Base-by-base conservation (phyloP, 495 filamentous ascomycete species). In the Talaromyces adpressus region DNA sequence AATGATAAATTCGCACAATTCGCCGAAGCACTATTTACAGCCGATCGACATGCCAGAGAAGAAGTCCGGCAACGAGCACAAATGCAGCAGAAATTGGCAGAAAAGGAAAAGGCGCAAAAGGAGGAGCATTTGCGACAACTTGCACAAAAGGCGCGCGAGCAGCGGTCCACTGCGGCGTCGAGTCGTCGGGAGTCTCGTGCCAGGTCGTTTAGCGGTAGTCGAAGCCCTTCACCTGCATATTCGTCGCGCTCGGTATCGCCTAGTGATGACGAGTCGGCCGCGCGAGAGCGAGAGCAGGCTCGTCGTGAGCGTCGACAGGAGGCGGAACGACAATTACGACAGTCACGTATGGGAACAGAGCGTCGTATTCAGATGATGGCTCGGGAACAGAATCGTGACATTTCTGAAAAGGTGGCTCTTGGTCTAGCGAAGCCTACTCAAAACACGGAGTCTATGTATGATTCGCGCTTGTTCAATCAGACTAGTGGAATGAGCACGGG, bases 1-100 rank as follows among this genome's bases (percentile, higher is more conserved):
- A 99, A 98, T 75, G 94, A 99, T 79, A 99, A 98, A 70, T 98
- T 98, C 70, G 93, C 94, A 20, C 90, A 94, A 72, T 96, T 99
- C 73, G 88, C 92, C 0, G 94, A 99, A 78, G 91, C 93, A 1
- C 77, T 99, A 27, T 92, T 93, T 71, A 94, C 92, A 62, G 94
- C 94, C 25, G 94, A 99, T 72, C 79, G 94, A 32, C 95, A 98
- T 73, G 93, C 95, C 7, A 82, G 94, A 66, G 94, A 98, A 70
- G 94, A 99, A 75, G 94, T 99, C 58, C 87, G 91, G 66, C 91
- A 96, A 72, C 85, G 94, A 61, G 89, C 91, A 8, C 81, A 90
- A 66, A 97, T 99, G 93, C 95, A 99, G 71, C 93, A 98, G 75
- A 86, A 91, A 65, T 80, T 99, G 45, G 94, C 94, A 12, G 95